Conservation (phyloP, 257 asterid genomes). For the Mitragyna speciosa region DNA sequence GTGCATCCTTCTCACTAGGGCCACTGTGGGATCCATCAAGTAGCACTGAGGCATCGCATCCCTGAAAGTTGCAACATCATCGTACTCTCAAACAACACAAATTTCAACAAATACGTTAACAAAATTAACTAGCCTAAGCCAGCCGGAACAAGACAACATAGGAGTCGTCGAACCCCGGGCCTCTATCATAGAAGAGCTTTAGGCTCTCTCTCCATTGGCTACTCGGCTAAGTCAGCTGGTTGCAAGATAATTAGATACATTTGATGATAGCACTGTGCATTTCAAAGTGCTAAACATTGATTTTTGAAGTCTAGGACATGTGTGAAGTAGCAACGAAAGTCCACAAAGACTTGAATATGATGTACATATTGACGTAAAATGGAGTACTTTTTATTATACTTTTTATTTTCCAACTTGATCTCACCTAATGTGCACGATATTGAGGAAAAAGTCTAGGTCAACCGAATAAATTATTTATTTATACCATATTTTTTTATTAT, state of each 20-base stretch:
- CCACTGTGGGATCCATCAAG: conserved; percentile 35
- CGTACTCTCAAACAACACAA: neutral
- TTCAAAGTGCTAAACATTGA: neutral
- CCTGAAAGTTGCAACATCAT: conserved; percentile 18
- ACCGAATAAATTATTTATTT: too few species aligned
- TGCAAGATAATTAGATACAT: too few species aligned
- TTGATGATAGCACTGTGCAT: neutral
- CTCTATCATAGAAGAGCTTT: too few species aligned
- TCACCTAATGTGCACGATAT: neutral
- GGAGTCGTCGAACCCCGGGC: too few species aligned
- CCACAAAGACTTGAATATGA: neutral
- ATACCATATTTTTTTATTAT: too few species aligned
- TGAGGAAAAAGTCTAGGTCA: too few species aligned
- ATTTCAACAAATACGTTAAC: neutral
- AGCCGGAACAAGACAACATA: too few species aligned
- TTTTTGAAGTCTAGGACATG: neutral
- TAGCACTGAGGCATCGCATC: conserved; percentile 36
- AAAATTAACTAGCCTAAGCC: too few species aligned
- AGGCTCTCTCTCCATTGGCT: too few species aligned
- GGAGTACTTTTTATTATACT: neutral
- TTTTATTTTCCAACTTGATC: neutral
- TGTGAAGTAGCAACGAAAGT: neutral
- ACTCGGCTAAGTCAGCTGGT: too few species aligned
- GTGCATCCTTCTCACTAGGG: conserved; percentile 34
- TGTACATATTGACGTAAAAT: neutral